Evolutionary conservation across 257 asterid genomes (phyloP), one percentile per base, ranked within the genome.

Genomic region (Solanum lycopersicoides): DNA sequence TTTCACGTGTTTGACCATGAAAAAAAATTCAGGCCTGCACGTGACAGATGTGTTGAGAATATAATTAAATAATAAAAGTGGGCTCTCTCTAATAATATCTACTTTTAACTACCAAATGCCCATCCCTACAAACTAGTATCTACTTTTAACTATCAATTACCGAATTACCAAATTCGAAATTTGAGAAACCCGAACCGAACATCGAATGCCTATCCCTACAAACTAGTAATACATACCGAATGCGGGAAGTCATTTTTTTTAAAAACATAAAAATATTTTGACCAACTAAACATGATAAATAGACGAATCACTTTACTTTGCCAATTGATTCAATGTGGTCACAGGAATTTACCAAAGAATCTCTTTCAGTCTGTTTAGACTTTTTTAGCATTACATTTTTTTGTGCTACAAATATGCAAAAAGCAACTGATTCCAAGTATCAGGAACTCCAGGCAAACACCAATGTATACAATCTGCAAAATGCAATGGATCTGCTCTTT

Each of bases 381-480:
- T 25, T n/a, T 28, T 13, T 25, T 14, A 77, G 65, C 41, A 44
- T 77, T 25, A 44, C 60, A 44, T 2, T 77, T 8, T 42, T 30
- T 35, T 20, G 41, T 23, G 86, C 89, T 93, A 91, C 90, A 95
- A 91, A 91, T 93, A 94, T 30, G 97, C 92, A 32, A 87, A 91
- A 86, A 96, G 88, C 42, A 96, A 91, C 79, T 91, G 96, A 90
- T 96, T 96, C 97, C 98, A 96, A 0, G 98, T 94, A 88, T 96
- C 98, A 23, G 98, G 99, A 88, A 95, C 93, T 66, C 98, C 98
- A 2, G 99, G 98, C 90, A 96, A 85, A 86, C 98, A 95, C 97
- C 98, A 96, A 76, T 96, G 98, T 91, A 96, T 90, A 85, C 99
- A 96, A 88, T 95, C 98, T 30, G 98, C 97, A 93, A 72, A 89